Evolutionary conservation across 768 basidiomycete genomes (phyloP).

Genomic region (Mycena latifolia): DNA sequence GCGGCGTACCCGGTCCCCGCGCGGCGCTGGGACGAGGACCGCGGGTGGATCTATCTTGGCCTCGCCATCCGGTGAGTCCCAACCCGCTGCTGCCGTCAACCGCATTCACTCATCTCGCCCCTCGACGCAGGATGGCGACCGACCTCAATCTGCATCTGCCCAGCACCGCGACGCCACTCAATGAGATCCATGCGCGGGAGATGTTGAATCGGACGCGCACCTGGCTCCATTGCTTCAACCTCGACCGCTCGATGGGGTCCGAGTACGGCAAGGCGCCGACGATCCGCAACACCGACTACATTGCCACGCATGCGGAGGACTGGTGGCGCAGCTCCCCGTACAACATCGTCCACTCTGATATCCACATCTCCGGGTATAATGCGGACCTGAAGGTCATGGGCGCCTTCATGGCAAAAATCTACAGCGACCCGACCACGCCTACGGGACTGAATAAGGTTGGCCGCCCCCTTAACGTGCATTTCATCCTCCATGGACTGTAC

Average conservation of each 20-base stretch:
- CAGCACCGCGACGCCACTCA: slow-evolving; percentile 76
- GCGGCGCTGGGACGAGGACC: slow-evolving; percentile 89
- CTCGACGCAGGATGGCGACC: slow-evolving; percentile 80
- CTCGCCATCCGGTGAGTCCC: slow-evolving; percentile 85
- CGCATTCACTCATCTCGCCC: slow-evolving; percentile 12
- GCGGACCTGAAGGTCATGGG: slow-evolving; percentile 76
- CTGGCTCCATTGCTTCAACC: slow-evolving; percentile 92
- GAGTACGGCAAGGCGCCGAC: slow-evolving; percentile 92
- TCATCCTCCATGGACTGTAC: too few species aligned
- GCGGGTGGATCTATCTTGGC: slow-evolving; percentile 91
- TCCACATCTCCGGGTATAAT: slow-evolving; percentile 85
- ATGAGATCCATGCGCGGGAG: slow-evolving; percentile 87
- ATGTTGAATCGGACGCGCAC: slow-evolving; percentile 90
- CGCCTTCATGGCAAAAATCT: slow-evolving; percentile 71
- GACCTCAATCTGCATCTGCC: slow-evolving; percentile 92
- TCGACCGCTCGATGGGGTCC: slow-evolving; percentile 89
- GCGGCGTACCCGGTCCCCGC: slow-evolving; percentile 83
- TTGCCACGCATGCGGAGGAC: slow-evolving; percentile 73
- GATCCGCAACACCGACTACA: slow-evolving; percentile 82
- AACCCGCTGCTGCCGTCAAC: too few species aligned
- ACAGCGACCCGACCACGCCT: slow-evolving; percentile 81
- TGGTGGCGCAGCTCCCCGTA: slow-evolving; percentile 80
- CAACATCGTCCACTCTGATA: slow-evolving; percentile 82
- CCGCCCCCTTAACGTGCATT: slow-evolving; percentile 5
- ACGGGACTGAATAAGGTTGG: slow-evolving; percentile 84